A percentile compares a stretch with the other conserved stretches of the same genome.
phyloP scores from a whole-genome alignment of 768 basidiomycete species.

The Amanita brunnescens region DNA sequence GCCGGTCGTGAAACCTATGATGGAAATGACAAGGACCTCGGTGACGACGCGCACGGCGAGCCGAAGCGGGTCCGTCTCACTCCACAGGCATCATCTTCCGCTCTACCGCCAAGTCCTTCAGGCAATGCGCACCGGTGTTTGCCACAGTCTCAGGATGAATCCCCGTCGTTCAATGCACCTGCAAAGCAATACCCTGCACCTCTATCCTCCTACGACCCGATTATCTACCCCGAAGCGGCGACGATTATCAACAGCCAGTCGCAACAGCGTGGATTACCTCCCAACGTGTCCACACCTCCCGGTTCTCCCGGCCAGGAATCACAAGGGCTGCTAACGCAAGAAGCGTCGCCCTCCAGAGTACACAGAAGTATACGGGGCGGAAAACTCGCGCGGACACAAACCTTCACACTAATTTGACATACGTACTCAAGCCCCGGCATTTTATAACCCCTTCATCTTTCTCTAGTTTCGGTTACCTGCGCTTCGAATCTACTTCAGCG shows the following conservation, averaged over 20 bases:
- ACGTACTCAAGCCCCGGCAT: neutral
- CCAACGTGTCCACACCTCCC: neutral
- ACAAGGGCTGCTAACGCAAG: neutral
- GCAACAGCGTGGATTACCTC: slow-evolving; percentile 12
- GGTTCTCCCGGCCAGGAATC: neutral
- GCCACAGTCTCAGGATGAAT: neutral
- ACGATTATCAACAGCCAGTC: slow-evolving; percentile 19
- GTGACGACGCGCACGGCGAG: neutral
- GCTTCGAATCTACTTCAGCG: too few species aligned
- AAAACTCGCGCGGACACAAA: slow-evolving; percentile 1
- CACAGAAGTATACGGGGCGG: neutral
- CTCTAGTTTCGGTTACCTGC: too few species aligned
- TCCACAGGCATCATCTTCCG: neutral
- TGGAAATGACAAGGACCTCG: neutral
- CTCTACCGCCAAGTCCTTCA: neutral
- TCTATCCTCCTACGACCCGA: slow-evolving; percentile 25
- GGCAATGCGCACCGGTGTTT: neutral
- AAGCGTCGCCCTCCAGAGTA: neutral
- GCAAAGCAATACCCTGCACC: slow-evolving; percentile 30
- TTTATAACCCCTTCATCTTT: too few species aligned
- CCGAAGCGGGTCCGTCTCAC: slow-evolving; percentile 6
- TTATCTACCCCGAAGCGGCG: slow-evolving; percentile 28
- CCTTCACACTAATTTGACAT: neutral
- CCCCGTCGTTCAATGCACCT: slow-evolving; percentile 10
- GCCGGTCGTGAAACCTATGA: neutral